phyloP scores from a whole-genome alignment of 176 grass and related monocot genomes.

The Triticum turgidum region DNA sequence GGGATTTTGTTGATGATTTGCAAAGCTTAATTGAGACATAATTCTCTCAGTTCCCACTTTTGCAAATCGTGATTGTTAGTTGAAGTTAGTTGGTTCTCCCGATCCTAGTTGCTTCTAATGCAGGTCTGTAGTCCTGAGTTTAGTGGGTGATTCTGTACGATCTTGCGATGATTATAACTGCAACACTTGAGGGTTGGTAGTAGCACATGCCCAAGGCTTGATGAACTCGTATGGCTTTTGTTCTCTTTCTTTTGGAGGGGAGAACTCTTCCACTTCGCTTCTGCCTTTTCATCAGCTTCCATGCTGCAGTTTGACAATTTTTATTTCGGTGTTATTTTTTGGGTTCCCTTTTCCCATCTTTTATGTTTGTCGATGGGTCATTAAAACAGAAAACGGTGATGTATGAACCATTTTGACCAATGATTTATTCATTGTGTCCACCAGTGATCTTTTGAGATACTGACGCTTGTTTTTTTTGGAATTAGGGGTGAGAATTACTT shows the following conservation, averaged over 20 bases:
- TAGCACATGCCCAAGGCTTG: neutral
- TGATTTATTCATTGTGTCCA: neutral
- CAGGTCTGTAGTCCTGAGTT: neutral
- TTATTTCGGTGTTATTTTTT: neutral
- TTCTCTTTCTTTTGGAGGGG: neutral
- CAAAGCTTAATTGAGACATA: no score
- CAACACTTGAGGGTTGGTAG: neutral
- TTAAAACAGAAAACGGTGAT: neutral
- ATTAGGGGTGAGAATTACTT: neutral
- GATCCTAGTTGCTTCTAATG: neutral
- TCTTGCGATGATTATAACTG: neutral
- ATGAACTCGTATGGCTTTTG: neutral
- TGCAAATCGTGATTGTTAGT: no score
- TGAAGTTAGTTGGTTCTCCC: neutral
- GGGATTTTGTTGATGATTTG: no score
- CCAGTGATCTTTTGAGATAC: neutral
- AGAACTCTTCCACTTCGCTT: slow-evolving; percentile 3
- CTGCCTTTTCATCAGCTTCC: neutral
- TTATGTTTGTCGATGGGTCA: neutral
- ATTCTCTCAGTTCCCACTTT: no score
- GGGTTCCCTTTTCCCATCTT: neutral
- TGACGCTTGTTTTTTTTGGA: neutral
- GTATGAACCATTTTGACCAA: neutral
- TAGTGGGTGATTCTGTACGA: neutral
- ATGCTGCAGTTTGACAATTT: neutral